Evolutionary conservation across 345 rosid genomes (phyloP).

Genomic region (Ceriops tagal): DNA sequence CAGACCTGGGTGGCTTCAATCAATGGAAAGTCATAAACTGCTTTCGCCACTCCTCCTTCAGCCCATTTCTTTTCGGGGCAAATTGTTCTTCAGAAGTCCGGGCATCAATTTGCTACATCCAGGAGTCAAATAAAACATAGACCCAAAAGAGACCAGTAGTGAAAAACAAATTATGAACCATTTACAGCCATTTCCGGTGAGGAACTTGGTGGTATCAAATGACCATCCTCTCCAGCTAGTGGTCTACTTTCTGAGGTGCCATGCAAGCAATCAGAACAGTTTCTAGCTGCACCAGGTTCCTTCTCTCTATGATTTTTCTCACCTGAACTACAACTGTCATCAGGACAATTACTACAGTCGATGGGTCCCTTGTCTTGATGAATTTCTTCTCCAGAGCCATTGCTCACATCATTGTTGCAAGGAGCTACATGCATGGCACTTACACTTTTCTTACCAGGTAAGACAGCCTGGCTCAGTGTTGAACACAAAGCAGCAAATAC

Average conservation of each 20-base stretch:
- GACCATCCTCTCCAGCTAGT: conserved; percentile 55
- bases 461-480: conserved; percentile 83
- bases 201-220: conserved; percentile 64
- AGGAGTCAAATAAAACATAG: conserved; percentile 19
- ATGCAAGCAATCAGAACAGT: conserved; percentile 52
- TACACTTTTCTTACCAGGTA: conserved; percentile 57
- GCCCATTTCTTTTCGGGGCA: conserved; percentile 1
- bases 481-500: conserved; percentile 84
- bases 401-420: conserved; percentile 29
- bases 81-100: conserved; percentile 12
- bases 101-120: conserved; percentile 14
- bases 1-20: conserved; percentile 16
- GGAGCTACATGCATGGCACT: conserved; percentile 27
- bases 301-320: conserved; percentile 45
- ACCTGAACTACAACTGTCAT: conserved; percentile 34
- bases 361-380: conserved; percentile 33
- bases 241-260: conserved; percentile 48
- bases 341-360: conserved; percentile 33
- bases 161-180: conserved; percentile 53
- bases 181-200: conserved; percentile 94
- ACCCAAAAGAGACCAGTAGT: conserved; percentile 10
- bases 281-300: conserved; percentile 43
- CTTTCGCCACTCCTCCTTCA: conserved; percentile 7
- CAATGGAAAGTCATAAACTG: conserved; percentile 6
- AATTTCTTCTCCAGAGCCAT: conserved; percentile 32